Conservation (phyloP, 441 rosid genomes). For the Geranium incanum region DNA sequence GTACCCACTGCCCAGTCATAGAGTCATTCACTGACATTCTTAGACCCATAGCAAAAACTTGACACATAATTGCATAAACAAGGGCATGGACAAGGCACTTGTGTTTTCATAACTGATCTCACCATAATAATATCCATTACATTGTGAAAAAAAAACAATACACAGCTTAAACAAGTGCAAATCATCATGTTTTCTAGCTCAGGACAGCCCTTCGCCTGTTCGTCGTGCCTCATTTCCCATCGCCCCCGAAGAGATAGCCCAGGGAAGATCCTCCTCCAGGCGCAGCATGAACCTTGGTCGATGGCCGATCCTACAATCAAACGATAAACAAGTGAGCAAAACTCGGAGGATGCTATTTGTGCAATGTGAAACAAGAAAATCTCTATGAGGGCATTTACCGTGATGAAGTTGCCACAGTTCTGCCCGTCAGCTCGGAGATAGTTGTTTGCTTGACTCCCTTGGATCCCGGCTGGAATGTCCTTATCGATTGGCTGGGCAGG, state of each 20-base stretch:
- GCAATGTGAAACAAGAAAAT: not conserved
- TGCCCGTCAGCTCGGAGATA: slow-evolving; percentile 66
- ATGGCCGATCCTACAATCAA: slow-evolving; percentile 51
- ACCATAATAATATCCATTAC: not conserved
- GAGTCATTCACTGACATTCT: too few relatives aligned
- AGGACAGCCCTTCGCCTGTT: too few relatives aligned
- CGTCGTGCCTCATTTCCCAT: slow-evolving; percentile 15
- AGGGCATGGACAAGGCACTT: not conserved
- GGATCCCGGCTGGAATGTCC: slow-evolving; percentile 43
- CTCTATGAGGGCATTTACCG: slow-evolving; percentile 29
- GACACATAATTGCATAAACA: too few relatives aligned
- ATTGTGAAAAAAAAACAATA: not conserved
- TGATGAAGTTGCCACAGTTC: slow-evolving; percentile 69
- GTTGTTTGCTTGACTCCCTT: slow-evolving; percentile 45
- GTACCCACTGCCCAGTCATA: too few relatives aligned
- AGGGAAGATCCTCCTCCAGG: slow-evolving; percentile 73
- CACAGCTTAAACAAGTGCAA: not conserved
- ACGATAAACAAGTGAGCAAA: not conserved
- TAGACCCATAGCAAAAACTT: too few relatives aligned
- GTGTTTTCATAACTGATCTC: not conserved
- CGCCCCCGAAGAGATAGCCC: slow-evolving; percentile 54
- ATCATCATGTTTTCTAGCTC: too few relatives aligned
- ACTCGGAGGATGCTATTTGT: not conserved
- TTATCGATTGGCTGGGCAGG: slow-evolving; percentile 29
- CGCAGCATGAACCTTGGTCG: slow-evolving; percentile 65